phyloP scores from a whole-genome alignment of 2,329 filamentous ascomycete species.

The Blumeriella jaapii region DNA sequence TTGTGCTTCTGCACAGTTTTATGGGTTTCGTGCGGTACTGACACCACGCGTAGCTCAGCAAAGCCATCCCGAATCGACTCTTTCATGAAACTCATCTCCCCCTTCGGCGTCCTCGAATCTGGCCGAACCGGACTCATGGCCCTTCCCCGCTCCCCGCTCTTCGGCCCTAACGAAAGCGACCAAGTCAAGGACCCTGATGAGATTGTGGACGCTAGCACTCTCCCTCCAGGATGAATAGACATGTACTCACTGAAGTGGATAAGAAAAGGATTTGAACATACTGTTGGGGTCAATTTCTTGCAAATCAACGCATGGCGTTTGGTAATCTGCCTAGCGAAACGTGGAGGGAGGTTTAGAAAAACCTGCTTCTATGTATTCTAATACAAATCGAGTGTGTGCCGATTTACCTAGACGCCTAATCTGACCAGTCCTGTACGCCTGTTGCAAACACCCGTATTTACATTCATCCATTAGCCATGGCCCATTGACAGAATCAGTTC shows the following conservation, averaged over 20 bases:
- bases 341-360: slow-evolving; percentile 10
- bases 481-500: slow-evolving; percentile 25
- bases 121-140: slow-evolving; percentile 95
- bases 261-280: slow-evolving; percentile 10
- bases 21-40: slow-evolving; percentile 5
- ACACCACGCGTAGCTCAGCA: slow-evolving; percentile 43
- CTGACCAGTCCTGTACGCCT: background rate
- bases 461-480: background rate
- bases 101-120: slow-evolving; percentile 94
- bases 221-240: slow-evolving; percentile 67
- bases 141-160: slow-evolving; percentile 80
- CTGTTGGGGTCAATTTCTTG: slow-evolving; percentile 12
- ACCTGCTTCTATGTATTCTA: slow-evolving; percentile 16
- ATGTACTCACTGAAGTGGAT: slow-evolving; percentile 4
- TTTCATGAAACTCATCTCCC: slow-evolving; percentile 88
- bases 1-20: slow-evolving; percentile 26
- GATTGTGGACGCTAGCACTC: slow-evolving; percentile 84
- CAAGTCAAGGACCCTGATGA: slow-evolving; percentile 80
- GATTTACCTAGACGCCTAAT: slow-evolving; percentile 4
- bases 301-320: background rate
- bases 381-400: slow-evolving; percentile 9
- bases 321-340: slow-evolving; percentile 1
- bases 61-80: slow-evolving; percentile 92
- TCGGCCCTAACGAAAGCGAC: slow-evolving; percentile 58
- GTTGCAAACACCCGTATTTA: slow-evolving; percentile 3